Percentiles rank a stretch among this genome's conserved stretches.
These are phyloP conservation scores for Parachaetomium inaequale DNA, from an alignment of 495 filamentous ascomycete species.

Conservation along the genomic window DNA sequence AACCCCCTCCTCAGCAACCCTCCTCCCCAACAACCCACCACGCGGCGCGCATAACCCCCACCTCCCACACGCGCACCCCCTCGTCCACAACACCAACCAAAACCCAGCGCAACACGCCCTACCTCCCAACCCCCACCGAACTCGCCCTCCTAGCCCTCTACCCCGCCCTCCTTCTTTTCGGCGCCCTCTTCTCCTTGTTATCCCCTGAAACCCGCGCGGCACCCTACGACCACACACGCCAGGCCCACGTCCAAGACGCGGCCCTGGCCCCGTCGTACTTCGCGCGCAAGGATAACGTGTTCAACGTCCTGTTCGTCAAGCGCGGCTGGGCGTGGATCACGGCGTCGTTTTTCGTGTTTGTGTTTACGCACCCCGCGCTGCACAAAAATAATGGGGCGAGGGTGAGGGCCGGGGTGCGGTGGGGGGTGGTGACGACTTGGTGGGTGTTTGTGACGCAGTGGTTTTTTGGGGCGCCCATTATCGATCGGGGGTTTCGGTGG, in stretches of 20 bases:
- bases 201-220: conserved; percentile 63
- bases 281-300: conserved; percentile 82
- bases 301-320: conserved; percentile 92
- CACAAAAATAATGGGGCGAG: conserved; percentile 27
- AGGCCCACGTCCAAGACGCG: conserved; percentile 52
- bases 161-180: conserved; percentile 70
- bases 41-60: neutral
- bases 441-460: conserved; percentile 88
- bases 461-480: conserved; percentile 88
- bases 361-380: conserved; percentile 56
- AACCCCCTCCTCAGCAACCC: conserved; percentile 44
- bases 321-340: conserved; percentile 91
- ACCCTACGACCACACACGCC: conserved; percentile 52
- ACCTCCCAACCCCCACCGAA: conserved; percentile 61
- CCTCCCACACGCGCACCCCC: conserved; percentile 1
- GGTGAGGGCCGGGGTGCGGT: conserved; percentile 58
- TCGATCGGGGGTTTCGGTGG: conserved; percentile 76
- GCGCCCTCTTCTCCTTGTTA: conserved; percentile 73
- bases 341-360: conserved; percentile 56
- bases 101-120: conserved; percentile 40
- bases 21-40: conserved; percentile 44
- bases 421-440: conserved; percentile 64
- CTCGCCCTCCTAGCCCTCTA: conserved; percentile 62
- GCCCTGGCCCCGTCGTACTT: conserved; percentile 82
- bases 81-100: too few relatives aligned